Conservation (phyloP, 2,329 filamentous ascomycete species). For the Sphaerulina vaccinii region DNA sequence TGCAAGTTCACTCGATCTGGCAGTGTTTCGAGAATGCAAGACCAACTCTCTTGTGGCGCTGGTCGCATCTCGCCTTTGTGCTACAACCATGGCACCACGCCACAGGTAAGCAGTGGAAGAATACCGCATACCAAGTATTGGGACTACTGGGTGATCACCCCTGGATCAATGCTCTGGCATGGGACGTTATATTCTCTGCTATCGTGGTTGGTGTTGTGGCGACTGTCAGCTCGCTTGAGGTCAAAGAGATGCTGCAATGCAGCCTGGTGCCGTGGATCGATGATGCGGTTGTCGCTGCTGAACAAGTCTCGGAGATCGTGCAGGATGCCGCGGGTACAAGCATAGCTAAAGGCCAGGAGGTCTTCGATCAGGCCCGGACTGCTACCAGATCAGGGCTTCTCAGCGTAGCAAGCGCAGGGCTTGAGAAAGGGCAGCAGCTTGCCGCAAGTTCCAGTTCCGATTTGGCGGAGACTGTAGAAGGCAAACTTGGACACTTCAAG, state of each 20-base stretch:
- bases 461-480: too few relatives aligned
- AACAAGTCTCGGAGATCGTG: too few relatives aligned
- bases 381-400: too few relatives aligned
- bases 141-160: slow-evolving; percentile 58
- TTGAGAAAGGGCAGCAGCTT: too few relatives aligned
- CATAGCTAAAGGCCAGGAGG: not conserved
- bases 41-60: slow-evolving; percentile 1
- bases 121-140: not conserved
- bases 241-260: slow-evolving; percentile 2
- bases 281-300: not conserved
- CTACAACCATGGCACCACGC: slow-evolving; percentile 11
- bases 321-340: not conserved
- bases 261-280: slow-evolving; percentile 5
- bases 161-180: slow-evolving; percentile 55
- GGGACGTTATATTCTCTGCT: slow-evolving; percentile 59
- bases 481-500: too few relatives aligned
- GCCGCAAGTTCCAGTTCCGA: too few relatives aligned
- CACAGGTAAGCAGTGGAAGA: not conserved
- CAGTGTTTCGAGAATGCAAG: slow-evolving; percentile 5
- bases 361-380: too few relatives aligned
- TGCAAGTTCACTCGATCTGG: slow-evolving; percentile 3
- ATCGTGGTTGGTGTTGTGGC: not conserved
- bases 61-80: slow-evolving; percentile 1
- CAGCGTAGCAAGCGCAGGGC: too few relatives aligned
- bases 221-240: not conserved